Percentiles rank a stretch among this genome's conserved stretches.
Evolutionary conservation across 805 yeast species (phyloP).

Genomic region (Ogataea saltuana): DNA sequence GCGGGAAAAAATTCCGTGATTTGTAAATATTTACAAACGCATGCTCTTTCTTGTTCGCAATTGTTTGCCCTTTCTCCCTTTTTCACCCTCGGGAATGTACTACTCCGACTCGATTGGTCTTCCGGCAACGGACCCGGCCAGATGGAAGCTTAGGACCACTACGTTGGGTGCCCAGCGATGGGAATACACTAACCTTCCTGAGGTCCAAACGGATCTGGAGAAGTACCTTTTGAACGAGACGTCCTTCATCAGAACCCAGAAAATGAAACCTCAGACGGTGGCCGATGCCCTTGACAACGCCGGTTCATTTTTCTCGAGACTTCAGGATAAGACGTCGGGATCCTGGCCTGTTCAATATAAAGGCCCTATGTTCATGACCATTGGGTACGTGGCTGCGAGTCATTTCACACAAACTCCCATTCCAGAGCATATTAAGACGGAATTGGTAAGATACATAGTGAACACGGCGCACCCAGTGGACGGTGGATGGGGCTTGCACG

Average conservation of each 20-base stretch:
- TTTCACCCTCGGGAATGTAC: slow-evolving; percentile 20
- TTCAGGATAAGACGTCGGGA: slow-evolving; percentile 83
- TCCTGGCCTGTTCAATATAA: slow-evolving; percentile 89
- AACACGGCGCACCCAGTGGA: slow-evolving; percentile 95
- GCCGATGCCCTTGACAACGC: slow-evolving; percentile 70
- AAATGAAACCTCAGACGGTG: slow-evolving; percentile 38
- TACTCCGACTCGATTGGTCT: slow-evolving; percentile 75
- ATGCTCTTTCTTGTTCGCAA: background rate
- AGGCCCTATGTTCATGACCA: slow-evolving; percentile 97
- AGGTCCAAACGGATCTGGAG: slow-evolving; percentile 55
- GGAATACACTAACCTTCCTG: slow-evolving; percentile 57
- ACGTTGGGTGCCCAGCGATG: slow-evolving; percentile 79
- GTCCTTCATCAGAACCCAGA: too few species aligned
- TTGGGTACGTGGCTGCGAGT: slow-evolving; percentile 78
- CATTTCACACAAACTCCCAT: slow-evolving; percentile 71
- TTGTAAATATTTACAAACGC: background rate
- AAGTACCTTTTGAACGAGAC: slow-evolving; percentile 46
- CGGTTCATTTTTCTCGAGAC: slow-evolving; percentile 60
- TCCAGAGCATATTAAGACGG: slow-evolving; percentile 63
- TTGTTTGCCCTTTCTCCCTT: background rate
- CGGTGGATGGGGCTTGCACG: slow-evolving; percentile 99
- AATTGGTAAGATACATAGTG: slow-evolving; percentile 81
- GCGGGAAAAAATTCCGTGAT: background rate
- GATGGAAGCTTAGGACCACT: slow-evolving; percentile 76
- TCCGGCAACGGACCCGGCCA: slow-evolving; percentile 62